Percentiles rank a stretch among this genome's conserved stretches.
phyloP scores from a whole-genome alignment of 1,139 yeast species.

The Diutina scorzettiae region DNA sequence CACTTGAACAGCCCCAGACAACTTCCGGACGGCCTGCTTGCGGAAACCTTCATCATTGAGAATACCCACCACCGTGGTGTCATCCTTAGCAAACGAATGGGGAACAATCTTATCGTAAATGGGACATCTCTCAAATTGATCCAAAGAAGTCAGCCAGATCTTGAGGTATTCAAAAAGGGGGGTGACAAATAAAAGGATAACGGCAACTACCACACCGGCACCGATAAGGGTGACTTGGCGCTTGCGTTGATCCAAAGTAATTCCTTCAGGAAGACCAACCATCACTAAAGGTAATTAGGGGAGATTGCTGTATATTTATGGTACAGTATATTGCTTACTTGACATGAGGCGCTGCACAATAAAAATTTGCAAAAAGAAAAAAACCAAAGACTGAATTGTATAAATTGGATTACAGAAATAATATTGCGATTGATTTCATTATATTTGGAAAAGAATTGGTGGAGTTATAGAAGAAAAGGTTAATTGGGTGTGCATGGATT shows the following conservation, averaged over 20 bases:
- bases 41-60: not conserved
- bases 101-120: not conserved
- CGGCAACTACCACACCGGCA: not conserved
- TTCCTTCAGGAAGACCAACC: not conserved
- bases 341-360: too few relatives aligned
- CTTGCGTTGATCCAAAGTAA: not conserved
- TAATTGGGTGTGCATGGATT: too few relatives aligned
- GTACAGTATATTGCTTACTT: too few relatives aligned
- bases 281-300: too few relatives aligned
- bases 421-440: too few relatives aligned
- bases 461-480: too few relatives aligned
- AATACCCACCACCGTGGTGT: not conserved
- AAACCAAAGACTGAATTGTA: too few relatives aligned
- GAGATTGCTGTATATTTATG: too few relatives aligned
- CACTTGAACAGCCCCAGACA: constrained; percentile 1
- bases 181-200: not conserved
- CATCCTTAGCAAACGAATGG: not conserved
- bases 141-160: not conserved
- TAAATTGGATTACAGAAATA: too few relatives aligned
- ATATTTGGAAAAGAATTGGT: too few relatives aligned
- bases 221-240: not conserved
- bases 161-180: not conserved
- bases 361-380: too few relatives aligned
- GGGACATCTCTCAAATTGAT: not conserved
- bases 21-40: constrained; percentile 4